These are phyloP conservation scores for Claviceps citrina DNA, from an alignment of 2,329 filamentous ascomycete genomes.

Conservation along the genomic window DNA sequence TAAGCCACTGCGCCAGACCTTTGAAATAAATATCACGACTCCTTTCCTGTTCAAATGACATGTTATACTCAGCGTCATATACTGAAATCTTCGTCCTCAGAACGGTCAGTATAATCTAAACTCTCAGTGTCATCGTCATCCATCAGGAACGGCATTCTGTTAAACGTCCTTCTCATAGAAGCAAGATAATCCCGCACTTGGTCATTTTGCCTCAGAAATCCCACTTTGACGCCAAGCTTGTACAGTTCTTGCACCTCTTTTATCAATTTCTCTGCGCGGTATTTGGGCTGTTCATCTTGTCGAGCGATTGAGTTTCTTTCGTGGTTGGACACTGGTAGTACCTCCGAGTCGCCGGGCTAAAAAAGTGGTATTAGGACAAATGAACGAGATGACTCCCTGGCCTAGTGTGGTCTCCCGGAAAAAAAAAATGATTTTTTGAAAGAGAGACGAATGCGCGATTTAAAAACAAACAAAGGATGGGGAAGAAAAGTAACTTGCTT, in stretches of 20 bases:
- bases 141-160: not conserved
- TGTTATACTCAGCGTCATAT: not conserved
- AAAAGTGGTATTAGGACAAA: not conserved
- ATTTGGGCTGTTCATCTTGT: not conserved
- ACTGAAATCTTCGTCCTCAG: not conserved
- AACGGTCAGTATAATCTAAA: not conserved
- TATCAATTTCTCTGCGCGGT: not conserved
- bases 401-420: too few relatives aligned
- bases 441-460: not conserved
- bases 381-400: not conserved
- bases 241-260: conserved; percentile 3
- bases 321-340: not conserved
- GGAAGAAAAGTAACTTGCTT: not conserved
- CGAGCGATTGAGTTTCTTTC: not conserved
- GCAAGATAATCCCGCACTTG: conserved; percentile 2
- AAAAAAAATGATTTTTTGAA: not conserved
- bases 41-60: not conserved
- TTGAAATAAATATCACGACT: too few relatives aligned
- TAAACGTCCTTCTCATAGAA: conserved; percentile 2
- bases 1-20: too few relatives aligned
- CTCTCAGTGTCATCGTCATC: not conserved
- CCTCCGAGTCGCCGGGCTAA: not conserved
- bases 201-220: conserved; percentile 1
- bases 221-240: conserved; percentile 2
- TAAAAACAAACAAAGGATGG: not conserved